Conservation (phyloP, 2,329 filamentous ascomycete genomes). For the Nemania sp. region DNA sequence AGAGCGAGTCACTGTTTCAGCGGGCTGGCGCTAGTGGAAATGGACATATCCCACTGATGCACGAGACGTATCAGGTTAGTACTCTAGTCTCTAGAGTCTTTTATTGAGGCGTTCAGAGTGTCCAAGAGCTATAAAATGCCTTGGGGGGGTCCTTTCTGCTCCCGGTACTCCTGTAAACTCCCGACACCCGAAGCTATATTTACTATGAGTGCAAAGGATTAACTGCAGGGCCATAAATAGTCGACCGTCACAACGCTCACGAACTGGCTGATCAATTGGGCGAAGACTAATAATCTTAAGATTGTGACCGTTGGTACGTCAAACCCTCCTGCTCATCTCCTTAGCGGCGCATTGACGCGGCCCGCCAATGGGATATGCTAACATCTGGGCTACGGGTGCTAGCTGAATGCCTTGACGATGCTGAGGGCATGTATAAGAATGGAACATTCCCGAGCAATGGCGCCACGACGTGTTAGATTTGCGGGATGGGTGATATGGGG, state of each 20-base stretch:
- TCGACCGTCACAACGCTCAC: conserved; percentile 62
- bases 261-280: conserved; percentile 64
- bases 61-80: conserved; percentile 67
- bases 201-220: no score
- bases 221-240: no score
- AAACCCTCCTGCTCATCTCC: no score
- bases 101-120: no score
- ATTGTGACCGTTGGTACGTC: conserved; percentile 64
- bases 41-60: conserved; percentile 69
- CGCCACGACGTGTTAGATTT: conserved; percentile 49
- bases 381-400: neutral
- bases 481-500: no score
- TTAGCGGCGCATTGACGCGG: no score
- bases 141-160: no score
- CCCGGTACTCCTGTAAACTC: no score
- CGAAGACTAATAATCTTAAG: conserved; percentile 60
- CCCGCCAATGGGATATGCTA: no score
- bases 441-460: conserved; percentile 55
- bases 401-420: conserved; percentile 60
- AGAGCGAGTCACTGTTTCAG: conserved; percentile 66
- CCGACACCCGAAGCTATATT: no score
- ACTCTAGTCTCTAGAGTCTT: no score
- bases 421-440: conserved; percentile 55
- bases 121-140: no score
- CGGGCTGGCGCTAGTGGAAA: conserved; percentile 57